A percentile compares a stretch with the other conserved stretches of the same genome.
phyloP scores from a whole-genome alignment of 345 rosid genomes.

The Lepidium didymum region DNA sequence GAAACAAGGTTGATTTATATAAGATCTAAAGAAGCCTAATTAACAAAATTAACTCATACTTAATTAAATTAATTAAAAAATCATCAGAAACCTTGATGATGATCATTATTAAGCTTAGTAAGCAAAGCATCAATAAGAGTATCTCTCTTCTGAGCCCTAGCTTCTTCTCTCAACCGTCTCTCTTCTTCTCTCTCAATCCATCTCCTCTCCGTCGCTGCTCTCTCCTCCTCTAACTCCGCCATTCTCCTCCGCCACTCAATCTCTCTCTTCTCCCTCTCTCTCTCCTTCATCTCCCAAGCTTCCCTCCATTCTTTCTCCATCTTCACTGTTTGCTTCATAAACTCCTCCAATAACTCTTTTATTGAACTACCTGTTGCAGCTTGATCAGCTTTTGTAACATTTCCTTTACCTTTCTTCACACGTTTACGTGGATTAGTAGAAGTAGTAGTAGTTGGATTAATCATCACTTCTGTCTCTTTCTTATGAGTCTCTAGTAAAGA shows the following conservation, averaged over 20 bases:
- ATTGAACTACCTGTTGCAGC: conserved; percentile 9
- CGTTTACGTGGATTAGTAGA: conserved; percentile 23
- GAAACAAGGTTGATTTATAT: background rate
- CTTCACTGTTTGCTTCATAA: conserved; percentile 76
- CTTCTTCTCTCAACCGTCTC: conserved; percentile 77
- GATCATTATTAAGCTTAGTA: conserved; percentile 45
- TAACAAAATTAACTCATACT: background rate
- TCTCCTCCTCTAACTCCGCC: conserved; percentile 82
- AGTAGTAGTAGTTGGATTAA: background rate
- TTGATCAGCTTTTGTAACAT: conserved; percentile 11
- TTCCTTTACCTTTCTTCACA: conserved; percentile 48
- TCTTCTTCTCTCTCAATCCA: conserved; percentile 96
- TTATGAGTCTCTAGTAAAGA: conserved; percentile 23
- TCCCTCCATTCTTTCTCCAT: conserved; percentile 91
- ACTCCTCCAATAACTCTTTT: conserved; percentile 57
- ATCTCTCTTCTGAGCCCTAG: conserved; percentile 93
- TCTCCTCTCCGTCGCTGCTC: conserved; percentile 68
- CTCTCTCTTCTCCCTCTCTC: conserved; percentile 67
- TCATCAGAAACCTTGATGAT: conserved; percentile 27
- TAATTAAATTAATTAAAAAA: conserved; percentile 15
- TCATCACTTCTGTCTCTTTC: conserved; percentile 19
- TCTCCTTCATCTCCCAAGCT: conserved; percentile 63
- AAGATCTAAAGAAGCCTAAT: background rate
- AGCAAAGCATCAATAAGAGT: conserved; percentile 69
- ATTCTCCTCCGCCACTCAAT: conserved; percentile 84